These are phyloP conservation scores for Bipolaris sorokiniana DNA, from an alignment of 2,329 filamentous ascomycete genomes.

Conservation along the genomic window DNA sequence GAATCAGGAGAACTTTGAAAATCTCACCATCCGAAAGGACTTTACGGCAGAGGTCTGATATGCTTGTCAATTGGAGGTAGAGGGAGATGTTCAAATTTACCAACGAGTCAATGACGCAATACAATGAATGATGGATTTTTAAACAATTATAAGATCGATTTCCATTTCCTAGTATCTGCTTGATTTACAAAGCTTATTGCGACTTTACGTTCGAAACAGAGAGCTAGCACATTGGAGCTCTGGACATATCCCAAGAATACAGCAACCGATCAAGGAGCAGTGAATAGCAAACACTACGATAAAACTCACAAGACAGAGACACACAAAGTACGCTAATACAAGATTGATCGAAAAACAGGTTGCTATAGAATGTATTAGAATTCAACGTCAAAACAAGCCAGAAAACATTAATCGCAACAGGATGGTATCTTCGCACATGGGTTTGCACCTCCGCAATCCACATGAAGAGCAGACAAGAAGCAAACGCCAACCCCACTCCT, in stretches of 20 bases:
- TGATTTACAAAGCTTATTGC: too few relatives aligned
- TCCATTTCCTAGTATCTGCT: too few relatives aligned
- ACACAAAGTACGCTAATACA: neutral
- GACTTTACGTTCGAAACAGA: too few relatives aligned
- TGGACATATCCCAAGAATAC: too few relatives aligned
- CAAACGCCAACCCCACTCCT: neutral
- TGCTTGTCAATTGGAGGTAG: neutral
- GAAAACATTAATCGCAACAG: constrained; percentile 1
- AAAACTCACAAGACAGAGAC: too few relatives aligned
- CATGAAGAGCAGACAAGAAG: neutral
- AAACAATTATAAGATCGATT: too few relatives aligned
- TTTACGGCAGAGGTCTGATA: constrained; percentile 45
- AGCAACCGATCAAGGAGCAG: too few relatives aligned
- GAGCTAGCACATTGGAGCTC: too few relatives aligned
- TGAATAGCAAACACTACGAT: too few relatives aligned
- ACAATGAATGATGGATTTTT: too few relatives aligned
- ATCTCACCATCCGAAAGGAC: constrained; percentile 58
- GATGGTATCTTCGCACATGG: constrained; percentile 2
- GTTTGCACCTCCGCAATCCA: constrained; percentile 2
- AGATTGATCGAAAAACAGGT: neutral
- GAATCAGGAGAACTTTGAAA: constrained; percentile 60
- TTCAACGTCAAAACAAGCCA: neutral
- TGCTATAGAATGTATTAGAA: neutral
- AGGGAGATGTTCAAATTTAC: too few relatives aligned
- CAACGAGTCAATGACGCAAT: too few relatives aligned